Evolutionary conservation across 1,139 yeast species (phyloP), one percentile per base, ranked within the genome.

Genomic region (Saccharomycopsis crataegensis): DNA sequence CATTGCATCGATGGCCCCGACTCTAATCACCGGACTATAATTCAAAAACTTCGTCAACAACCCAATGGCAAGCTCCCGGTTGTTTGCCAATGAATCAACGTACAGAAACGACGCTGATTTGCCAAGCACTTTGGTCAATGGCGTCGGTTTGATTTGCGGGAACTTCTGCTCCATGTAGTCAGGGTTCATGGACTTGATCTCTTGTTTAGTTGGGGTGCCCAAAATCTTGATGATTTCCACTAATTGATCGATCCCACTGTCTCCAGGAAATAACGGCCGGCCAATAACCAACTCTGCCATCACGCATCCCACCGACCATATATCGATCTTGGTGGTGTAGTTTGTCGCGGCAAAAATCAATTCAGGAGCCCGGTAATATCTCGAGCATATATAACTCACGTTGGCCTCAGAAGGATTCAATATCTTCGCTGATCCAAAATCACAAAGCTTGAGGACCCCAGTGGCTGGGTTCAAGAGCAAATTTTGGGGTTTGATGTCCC

Each of bases 241-340:
- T 65, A 93, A 78, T 70, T 93, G 99, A 70, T 93, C 99, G 59
- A 93, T 91, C 49, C 99, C 98, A 57, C 93, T 84, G 68, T 93
- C 98, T 51, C 99, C 99, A 8, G 99, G 99, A 72, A 93, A 93
- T 60, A 93, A 75, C 6, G 99, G 99, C 67, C 90, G 97, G 8
- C 99, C 98, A 56, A 93, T 77, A 62, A 91, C 81, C 64, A 93
- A 74, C 70, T 93, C 99, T 4, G 98, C 98, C 89, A 93, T 90
- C 42, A 93, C 99, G 72, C 99, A 93, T 22, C 96, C 97, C 11
- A 96, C 91, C 17, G 96, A 88, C 99, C 99, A 93, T 54, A 93
- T 83, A 68, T 93, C 99, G 62, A 93, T 93, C 70, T 91, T 91
- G 45, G 97, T 90, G n/a, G 99, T 89, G 70, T 88, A 88, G 68